Conservation (phyloP, 176 grass and related monocot species). For the Tuctoria greenei region DNA sequence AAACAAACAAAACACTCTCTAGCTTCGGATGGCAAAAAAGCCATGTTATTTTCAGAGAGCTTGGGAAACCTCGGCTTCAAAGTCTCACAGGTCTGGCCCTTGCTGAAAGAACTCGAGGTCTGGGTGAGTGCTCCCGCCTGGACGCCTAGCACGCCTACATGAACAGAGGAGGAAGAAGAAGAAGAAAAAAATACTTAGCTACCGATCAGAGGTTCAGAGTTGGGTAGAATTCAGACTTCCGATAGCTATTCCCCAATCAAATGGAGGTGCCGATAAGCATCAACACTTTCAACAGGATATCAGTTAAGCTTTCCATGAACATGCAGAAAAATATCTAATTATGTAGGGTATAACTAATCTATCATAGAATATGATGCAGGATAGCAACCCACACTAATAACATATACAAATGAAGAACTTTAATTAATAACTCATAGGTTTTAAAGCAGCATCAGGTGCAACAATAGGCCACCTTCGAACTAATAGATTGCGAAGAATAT, state of each 20-base stretch:
- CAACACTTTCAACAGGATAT: too few relatives aligned
- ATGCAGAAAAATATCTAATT: too few relatives aligned
- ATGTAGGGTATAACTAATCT: too few relatives aligned
- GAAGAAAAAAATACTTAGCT: not conserved
- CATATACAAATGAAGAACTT: not conserved
- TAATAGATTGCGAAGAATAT: constrained; percentile 28
- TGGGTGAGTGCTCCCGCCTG: constrained; percentile 58
- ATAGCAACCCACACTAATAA: too few relatives aligned
- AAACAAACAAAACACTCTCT: not conserved
- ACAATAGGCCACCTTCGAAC: constrained; percentile 23
- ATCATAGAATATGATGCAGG: too few relatives aligned
- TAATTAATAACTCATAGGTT: constrained; percentile 10
- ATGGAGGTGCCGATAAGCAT: not conserved
- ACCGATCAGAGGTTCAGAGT: not conserved
- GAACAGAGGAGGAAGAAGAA: not conserved
- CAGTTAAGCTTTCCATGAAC: too few relatives aligned
- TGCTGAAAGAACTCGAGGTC: constrained; percentile 81
- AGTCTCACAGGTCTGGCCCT: constrained; percentile 52
- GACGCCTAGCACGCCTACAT: constrained; percentile 50
- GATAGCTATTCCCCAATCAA: not conserved
- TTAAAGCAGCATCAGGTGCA: constrained; percentile 8
- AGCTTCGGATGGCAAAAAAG: not conserved
- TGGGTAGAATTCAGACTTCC: not conserved
- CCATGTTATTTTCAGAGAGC: constrained; percentile 13
- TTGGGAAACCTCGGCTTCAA: not conserved